Base-by-base conservation (phyloP, 768 basidiomycete genomes). In the Symmetrospora coprosmae region DNA sequence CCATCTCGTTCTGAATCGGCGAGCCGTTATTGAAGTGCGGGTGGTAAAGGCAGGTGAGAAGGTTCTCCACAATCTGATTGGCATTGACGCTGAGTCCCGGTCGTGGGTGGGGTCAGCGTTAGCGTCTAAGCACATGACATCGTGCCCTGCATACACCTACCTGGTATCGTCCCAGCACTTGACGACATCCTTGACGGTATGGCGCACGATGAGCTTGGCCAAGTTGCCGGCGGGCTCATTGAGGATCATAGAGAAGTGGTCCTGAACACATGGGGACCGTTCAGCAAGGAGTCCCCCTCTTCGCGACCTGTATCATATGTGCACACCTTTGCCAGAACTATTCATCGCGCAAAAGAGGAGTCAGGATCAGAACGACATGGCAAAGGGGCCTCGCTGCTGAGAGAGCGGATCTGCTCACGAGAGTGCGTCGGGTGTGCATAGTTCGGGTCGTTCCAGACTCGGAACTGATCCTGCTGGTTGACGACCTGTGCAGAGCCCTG, bases 401-500 rank as follows among this genome's bases (percentile, higher is more conserved):
- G n/a, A n/a, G n/a, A n/a, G n/a, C n/a, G n/a, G n/a, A n/a, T n/a
- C n/a, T n/a, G 47, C 46, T 50, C 27, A 27, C 39, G 46, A 17
- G 50, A 66, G 60, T 71, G 64, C 16, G 69, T 70, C 4, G 61
- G 71, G 52, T 65, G 69, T 35, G 60, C 76, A 77, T 85, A 83
- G 60, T 79, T 74, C 1, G 85, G 83, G 70, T 88, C 82, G 63
- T 90, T 82, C 76, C 89, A 92, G 3, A 89, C 79, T 72, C 74
- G 47, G 2, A 41, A 60, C 43, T 66, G 53, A 63, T 38, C 35
- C 35, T 31, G 43, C n/a, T n/a, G n/a, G n/a, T n/a, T n/a, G n/a
- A n/a, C n/a, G n/a, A n/a, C n/a, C n/a, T n/a, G n/a, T 19, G 80
- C 80, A 0, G 85, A 84, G 5, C 82, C 83, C 35, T 75, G 73